Evolutionary conservation across 805 yeast genomes (phyloP).

Genomic region (Wickerhamomyces xylosicus): DNA sequence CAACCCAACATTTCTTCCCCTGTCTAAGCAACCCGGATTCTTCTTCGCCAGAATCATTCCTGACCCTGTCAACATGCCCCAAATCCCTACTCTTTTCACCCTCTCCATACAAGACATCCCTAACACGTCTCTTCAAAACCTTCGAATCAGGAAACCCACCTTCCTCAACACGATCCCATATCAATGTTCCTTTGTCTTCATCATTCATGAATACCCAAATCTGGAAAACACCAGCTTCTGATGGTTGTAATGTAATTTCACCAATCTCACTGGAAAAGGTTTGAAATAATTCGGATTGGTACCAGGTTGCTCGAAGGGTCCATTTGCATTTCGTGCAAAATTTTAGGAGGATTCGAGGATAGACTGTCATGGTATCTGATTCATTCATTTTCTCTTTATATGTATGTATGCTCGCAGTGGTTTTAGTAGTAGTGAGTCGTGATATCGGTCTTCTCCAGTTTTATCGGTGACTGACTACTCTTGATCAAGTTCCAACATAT

Average conservation of each 20-base stretch:
- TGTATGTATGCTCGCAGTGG: no score
- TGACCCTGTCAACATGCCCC: conserved; percentile 52
- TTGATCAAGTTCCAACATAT: no score
- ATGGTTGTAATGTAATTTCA: conserved; percentile 42
- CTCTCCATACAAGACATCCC: conserved; percentile 48
- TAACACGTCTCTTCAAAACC: conserved; percentile 54
- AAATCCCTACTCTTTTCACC: conserved; percentile 23
- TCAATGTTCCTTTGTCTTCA: conserved; percentile 20
- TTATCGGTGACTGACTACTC: no score
- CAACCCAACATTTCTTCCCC: no score
- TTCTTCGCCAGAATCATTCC: background rate
- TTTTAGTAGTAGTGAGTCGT: no score
- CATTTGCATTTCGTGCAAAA: conserved; percentile 83
- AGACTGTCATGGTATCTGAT: no score
- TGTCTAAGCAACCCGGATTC: background rate
- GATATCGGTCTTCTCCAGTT: no score
- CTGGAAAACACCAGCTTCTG: conserved; percentile 46
- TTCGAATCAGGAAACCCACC: conserved; percentile 89
- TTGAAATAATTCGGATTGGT: conserved; percentile 72
- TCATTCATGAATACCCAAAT: conserved; percentile 34
- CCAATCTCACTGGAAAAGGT: conserved; percentile 57
- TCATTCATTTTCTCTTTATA: no score
- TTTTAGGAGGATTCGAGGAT: conserved; percentile 56
- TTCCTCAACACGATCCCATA: conserved; percentile 53
- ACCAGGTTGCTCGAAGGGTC: conserved; percentile 86